Conservation (phyloP, 176 grass and related monocot species). For the Pontederia paniculata region DNA sequence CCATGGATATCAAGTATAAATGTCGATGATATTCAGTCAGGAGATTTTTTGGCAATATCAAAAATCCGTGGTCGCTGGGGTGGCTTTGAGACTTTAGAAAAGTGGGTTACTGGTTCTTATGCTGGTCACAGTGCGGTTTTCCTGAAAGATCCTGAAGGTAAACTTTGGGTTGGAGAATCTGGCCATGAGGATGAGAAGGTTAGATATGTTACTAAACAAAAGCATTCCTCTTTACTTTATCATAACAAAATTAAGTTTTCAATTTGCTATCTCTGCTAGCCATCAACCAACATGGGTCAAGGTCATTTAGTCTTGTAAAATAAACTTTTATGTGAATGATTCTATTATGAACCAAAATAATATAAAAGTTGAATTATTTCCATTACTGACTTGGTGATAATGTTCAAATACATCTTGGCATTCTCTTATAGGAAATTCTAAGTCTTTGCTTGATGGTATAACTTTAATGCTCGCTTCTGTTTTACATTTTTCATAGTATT, state of each 20-base stretch:
- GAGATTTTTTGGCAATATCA: conserved; percentile 80
- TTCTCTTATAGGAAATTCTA: too few relatives aligned
- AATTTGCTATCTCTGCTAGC: too few relatives aligned
- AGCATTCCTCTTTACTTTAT: background rate
- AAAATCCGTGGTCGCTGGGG: conserved; percentile 95
- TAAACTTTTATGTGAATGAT: too few relatives aligned
- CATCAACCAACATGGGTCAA: too few relatives aligned
- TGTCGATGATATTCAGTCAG: conserved; percentile 72
- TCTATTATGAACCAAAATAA: too few relatives aligned
- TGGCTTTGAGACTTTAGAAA: conserved; percentile 89
- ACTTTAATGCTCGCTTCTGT: too few relatives aligned
- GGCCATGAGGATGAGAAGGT: conserved; percentile 87
- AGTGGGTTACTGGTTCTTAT: conserved; percentile 95
- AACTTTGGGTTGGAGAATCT: conserved; percentile 88
- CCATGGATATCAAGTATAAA: conserved; percentile 84
- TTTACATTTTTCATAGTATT: too few relatives aligned
- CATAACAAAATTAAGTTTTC: background rate
- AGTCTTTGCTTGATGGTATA: too few relatives aligned
- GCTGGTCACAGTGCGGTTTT: conserved; percentile 82
- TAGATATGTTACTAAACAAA: background rate
- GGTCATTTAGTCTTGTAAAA: too few relatives aligned
- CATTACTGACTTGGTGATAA: too few relatives aligned
- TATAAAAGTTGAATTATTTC: too few relatives aligned
- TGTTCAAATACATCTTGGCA: too few relatives aligned
- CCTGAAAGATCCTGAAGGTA: conserved; percentile 74